Evolutionary conservation across 202 grass and related monocot species (phyloP).

Genomic region (Schoenoplectus tabernaemontani): DNA sequence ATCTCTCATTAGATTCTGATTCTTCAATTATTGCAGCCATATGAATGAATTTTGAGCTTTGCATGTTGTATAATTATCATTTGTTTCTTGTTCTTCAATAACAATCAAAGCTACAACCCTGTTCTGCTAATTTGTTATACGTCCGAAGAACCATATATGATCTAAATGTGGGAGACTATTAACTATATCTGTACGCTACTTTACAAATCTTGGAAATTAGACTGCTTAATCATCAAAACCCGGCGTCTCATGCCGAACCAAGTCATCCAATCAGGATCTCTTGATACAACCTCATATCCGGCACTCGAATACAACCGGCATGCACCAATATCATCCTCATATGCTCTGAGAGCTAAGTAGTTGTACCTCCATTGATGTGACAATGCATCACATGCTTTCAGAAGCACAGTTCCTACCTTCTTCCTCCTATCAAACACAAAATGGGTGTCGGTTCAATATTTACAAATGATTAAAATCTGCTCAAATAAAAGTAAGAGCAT

Average conservation of each 20-base stretch:
- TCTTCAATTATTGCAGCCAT: background rate
- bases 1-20: background rate
- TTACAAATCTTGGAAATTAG: slow-evolving; percentile 20
- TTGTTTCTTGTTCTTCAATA: background rate
- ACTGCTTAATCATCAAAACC: slow-evolving; percentile 72
- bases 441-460: background rate
- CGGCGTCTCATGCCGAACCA: slow-evolving; percentile 58
- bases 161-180: background rate
- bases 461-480: background rate
- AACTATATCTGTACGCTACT: background rate
- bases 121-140: background rate
- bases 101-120: background rate
- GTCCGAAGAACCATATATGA: background rate
- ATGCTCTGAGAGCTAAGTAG: slow-evolving; percentile 58
- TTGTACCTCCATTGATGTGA: slow-evolving; percentile 48
- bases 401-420: slow-evolving; percentile 65
- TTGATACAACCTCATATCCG: slow-evolving; percentile 50
- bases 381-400: slow-evolving; percentile 65
- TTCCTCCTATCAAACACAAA: slow-evolving; percentile 36
- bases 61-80: background rate
- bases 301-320: slow-evolving; percentile 52
- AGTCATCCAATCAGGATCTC: slow-evolving; percentile 61
- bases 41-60: background rate
- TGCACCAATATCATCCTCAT: slow-evolving; percentile 60
- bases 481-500: background rate